These are phyloP conservation scores for Catunica adiposa DNA, from an alignment of 2,329 filamentous ascomycete genomes.

Conservation along the genomic window DNA sequence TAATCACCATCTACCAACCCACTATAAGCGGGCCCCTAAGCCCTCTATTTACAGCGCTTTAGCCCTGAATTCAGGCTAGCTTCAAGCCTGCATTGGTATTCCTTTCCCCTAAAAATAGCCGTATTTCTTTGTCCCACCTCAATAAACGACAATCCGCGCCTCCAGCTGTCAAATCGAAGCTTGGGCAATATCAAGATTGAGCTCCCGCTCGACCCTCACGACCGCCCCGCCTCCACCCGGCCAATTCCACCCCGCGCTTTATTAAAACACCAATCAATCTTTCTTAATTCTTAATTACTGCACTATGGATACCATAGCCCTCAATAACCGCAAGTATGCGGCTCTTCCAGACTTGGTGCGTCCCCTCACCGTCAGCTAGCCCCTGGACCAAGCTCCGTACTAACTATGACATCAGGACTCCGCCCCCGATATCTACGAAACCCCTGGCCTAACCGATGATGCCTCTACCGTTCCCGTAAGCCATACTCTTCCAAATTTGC, in stretches of 20 bases:
- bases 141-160: no score
- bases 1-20: no score
- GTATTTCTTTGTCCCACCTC: no score
- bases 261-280: not conserved
- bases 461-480: conserved; percentile 67
- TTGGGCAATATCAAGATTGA: no score
- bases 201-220: not conserved
- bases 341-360: conserved; percentile 61
- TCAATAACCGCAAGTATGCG: conserved; percentile 69
- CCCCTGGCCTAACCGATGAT: conserved; percentile 80
- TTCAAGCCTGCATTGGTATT: no score
- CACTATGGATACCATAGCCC: conserved; percentile 38
- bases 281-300: not conserved
- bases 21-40: no score
- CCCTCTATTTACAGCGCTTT: no score
- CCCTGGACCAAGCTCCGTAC: conserved; percentile 13
- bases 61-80: no score
- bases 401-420: conserved; percentile 46
- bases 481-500: conserved; percentile 11
- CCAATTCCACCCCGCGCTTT: not conserved
- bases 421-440: conserved; percentile 92
- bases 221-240: not conserved
- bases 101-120: no score
- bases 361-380: conserved; percentile 9
- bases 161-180: no score